Conservation (phyloP, 805 yeast species). For the Metschnikowia kofuensis region DNA sequence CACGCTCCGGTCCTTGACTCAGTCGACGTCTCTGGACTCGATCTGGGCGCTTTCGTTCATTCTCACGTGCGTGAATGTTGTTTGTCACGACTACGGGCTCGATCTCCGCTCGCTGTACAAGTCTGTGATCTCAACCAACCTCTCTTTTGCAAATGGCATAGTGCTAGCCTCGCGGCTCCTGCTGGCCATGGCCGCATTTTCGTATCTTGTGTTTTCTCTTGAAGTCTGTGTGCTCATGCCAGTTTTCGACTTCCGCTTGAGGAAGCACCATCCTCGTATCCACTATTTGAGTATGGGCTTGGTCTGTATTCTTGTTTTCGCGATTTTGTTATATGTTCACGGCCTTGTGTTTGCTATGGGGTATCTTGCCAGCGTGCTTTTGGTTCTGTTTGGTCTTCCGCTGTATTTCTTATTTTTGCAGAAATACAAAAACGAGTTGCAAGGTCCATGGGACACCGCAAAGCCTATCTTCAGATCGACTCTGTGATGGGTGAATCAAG, state of each 20-base stretch:
- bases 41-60: slow-evolving; percentile 90
- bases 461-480: slow-evolving; percentile 50
- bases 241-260: slow-evolving; percentile 57
- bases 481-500: no score
- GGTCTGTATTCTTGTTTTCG: slow-evolving; percentile 25
- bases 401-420: slow-evolving; percentile 68
- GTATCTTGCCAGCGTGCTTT: slow-evolving; percentile 45
- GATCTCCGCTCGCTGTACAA: slow-evolving; percentile 36
- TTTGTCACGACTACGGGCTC: slow-evolving; percentile 65
- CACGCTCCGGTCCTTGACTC: slow-evolving; percentile 80
- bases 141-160: slow-evolving; percentile 81
- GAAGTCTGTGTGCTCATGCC: slow-evolving; percentile 74
- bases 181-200: slow-evolving; percentile 74
- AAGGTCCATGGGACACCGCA: slow-evolving; percentile 94
- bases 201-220: slow-evolving; percentile 73
- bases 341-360: slow-evolving; percentile 44
- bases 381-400: slow-evolving; percentile 52
- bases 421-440: slow-evolving; percentile 77
- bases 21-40: slow-evolving; percentile 88
- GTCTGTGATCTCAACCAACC: slow-evolving; percentile 73
- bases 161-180: slow-evolving; percentile 85
- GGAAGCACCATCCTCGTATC: slow-evolving; percentile 33
- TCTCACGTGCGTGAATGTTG: slow-evolving; percentile 65
- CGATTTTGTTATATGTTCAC: slow-evolving; percentile 24
- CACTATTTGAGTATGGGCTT: slow-evolving; percentile 25